Conservation (phyloP, 192 early-diverging fungal species). For the Entomortierella parvispora region DNA sequence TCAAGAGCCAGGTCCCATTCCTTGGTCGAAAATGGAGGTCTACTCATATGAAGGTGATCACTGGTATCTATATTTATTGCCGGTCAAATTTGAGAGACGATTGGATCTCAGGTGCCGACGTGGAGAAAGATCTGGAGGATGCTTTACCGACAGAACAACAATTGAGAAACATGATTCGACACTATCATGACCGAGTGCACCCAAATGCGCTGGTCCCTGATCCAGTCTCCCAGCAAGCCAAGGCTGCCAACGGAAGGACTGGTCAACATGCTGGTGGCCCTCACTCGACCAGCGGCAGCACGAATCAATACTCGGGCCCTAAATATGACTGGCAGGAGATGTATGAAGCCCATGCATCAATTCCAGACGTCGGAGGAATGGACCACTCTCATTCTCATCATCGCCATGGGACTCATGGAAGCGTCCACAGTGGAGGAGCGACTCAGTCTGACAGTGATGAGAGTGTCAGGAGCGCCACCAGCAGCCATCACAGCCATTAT, state of each 20-base stretch:
- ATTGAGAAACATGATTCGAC: slow-evolving; percentile 66
- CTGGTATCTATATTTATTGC: slow-evolving; percentile 75
- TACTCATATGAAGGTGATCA: slow-evolving; percentile 87
- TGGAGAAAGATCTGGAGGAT: slow-evolving; percentile 77
- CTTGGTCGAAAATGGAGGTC: slow-evolving; percentile 85
- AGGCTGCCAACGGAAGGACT: slow-evolving; percentile 1
- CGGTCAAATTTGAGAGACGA: slow-evolving; percentile 73
- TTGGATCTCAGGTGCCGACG: slow-evolving; percentile 72
- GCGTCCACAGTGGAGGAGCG: neutral
- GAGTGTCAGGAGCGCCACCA: slow-evolving; percentile 28
- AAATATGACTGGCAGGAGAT: slow-evolving; percentile 52
- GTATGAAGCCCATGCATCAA: slow-evolving; percentile 48
- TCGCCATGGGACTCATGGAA: neutral
- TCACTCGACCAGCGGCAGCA: neutral
- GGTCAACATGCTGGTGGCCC: neutral
- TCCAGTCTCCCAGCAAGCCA: slow-evolving; percentile 10
- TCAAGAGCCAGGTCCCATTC: slow-evolving; percentile 84
- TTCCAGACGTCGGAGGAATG: slow-evolving; percentile 24
- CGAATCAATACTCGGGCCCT: slow-evolving; percentile 34
- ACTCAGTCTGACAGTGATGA: slow-evolving; percentile 39
- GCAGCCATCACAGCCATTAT: slow-evolving; percentile 22
- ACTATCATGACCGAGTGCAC: slow-evolving; percentile 68
- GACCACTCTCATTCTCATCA: slow-evolving; percentile 9
- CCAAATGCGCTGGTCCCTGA: slow-evolving; percentile 44
- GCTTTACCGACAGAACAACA: slow-evolving; percentile 76